These are phyloP conservation scores for Penicillium antarcticum DNA, from an alignment of 495 filamentous ascomycete species.

Conservation along the genomic window DNA sequence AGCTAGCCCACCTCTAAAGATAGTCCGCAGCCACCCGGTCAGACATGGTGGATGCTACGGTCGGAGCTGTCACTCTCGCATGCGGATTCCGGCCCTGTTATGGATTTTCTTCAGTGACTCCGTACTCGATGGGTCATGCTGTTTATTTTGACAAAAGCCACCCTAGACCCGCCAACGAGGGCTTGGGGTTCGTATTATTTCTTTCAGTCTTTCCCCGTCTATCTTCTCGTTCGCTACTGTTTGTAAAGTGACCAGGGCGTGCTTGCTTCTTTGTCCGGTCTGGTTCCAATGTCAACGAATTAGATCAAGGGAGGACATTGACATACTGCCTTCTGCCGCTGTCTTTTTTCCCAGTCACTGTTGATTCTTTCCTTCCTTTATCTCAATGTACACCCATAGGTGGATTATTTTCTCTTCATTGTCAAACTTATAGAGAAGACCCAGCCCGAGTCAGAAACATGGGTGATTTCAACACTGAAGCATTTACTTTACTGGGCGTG, in stretches of 20 bases:
- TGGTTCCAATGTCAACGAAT: constrained; percentile 25
- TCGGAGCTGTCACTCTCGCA: neutral
- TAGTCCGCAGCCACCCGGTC: neutral
- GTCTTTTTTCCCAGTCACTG: neutral
- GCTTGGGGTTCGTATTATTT: no score
- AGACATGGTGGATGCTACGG: neutral
- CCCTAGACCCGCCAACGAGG: neutral
- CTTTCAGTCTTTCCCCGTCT: neutral
- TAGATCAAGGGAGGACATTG: constrained; percentile 4
- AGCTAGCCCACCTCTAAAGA: constrained; percentile 1
- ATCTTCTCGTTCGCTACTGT: constrained; percentile 3
- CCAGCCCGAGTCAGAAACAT: constrained; percentile 6
- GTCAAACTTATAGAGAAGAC: neutral
- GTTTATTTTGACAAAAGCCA: neutral
- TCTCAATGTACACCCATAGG: constrained; percentile 13
- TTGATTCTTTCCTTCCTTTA: constrained; percentile 22
- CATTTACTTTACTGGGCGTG: constrained; percentile 49
- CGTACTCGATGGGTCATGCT: neutral
- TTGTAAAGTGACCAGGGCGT: constrained; percentile 21
- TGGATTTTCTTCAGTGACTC: neutral
- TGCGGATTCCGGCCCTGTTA: neutral
- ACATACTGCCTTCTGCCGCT: constrained; percentile 1
- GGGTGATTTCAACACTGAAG: constrained; percentile 47
- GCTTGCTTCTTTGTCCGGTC: constrained; percentile 22
- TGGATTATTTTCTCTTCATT: neutral